These are phyloP conservation scores for Ettlia oleoabundans DNA, from an alignment of 139 green algal species.

Conservation along the genomic window DNA sequence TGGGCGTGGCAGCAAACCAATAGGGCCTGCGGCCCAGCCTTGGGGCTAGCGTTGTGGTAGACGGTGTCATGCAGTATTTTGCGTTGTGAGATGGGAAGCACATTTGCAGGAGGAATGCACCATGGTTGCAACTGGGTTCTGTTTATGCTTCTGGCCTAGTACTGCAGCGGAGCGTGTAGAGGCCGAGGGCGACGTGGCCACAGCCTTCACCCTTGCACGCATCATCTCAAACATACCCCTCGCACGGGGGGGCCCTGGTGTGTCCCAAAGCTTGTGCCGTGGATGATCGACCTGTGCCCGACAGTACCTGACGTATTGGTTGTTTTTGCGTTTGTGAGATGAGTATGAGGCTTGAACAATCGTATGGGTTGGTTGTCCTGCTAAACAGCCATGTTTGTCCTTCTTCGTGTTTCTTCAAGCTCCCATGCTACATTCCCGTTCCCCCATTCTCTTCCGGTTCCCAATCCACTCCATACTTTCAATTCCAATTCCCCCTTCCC, in stretches of 20 bases:
- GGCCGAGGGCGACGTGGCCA: constrained; percentile 92
- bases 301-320: too few species aligned
- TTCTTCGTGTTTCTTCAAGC: too few species aligned
- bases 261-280: too few species aligned
- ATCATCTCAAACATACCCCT: constrained; percentile 97
- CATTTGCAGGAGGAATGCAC: neutral
- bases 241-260: constrained; percentile 89
- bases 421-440: neutral
- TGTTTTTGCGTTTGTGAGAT: too few species aligned
- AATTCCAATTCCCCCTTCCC: neutral
- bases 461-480: neutral
- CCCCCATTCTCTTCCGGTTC: neutral
- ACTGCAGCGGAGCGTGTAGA: constrained; percentile 64
- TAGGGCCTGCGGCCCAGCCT: too few species aligned
- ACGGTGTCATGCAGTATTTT: neutral
- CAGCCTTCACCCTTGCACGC: constrained; percentile 94
- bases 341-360: neutral
- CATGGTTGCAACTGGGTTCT: too few species aligned
- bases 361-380: too few species aligned
- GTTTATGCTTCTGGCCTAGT: too few species aligned
- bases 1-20: too few species aligned
- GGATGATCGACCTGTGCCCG: too few species aligned
- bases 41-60: neutral
- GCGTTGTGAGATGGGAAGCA: too few species aligned
- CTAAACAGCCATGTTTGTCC: too few species aligned